Percentiles rank a stretch among this genome's conserved stretches.
Conservation (phyloP, 371 early-diverging fungal genomes). For the Saksenaea vasiformis region DNA sequence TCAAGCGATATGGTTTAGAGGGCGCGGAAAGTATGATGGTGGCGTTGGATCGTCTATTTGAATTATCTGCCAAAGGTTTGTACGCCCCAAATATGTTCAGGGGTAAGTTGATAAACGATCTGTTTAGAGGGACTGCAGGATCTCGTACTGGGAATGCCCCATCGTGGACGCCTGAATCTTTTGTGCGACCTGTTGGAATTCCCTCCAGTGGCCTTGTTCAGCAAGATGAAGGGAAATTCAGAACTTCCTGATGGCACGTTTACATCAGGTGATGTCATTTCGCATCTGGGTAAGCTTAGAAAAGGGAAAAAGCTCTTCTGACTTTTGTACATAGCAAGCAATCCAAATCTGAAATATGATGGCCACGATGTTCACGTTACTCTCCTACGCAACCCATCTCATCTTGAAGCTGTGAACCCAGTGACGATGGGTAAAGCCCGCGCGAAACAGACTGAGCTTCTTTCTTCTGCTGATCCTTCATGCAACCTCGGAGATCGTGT, state of each 20-base stretch:
- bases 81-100: background rate
- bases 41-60: conserved; percentile 85
- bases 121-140: conserved; percentile 69
- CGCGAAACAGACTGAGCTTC: conserved; percentile 88
- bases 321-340: conserved; percentile 49
- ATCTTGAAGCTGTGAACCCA: conserved; percentile 88
- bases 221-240: conserved; percentile 89
- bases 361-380: conserved; percentile 72
- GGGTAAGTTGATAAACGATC: background rate
- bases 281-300: conserved; percentile 65
- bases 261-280: conserved; percentile 90
- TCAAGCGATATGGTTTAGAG: conserved; percentile 95
- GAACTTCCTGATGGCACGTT: conserved; percentile 81
- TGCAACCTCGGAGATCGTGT: conserved; percentile 89
- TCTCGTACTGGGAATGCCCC: conserved; percentile 93
- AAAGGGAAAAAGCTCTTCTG: background rate
- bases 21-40: conserved; percentile 98
- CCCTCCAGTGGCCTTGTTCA: conserved; percentile 81
- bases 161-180: conserved; percentile 94
- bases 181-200: conserved; percentile 83
- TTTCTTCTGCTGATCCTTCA: conserved; percentile 61
- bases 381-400: conserved; percentile 93
- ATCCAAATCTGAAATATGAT: conserved; percentile 75
- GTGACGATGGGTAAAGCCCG: conserved; percentile 92
- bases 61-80: conserved; percentile 55